Percentiles rank a stretch among this genome's conserved stretches.
Conservation (phyloP, 129 eudicot genomes). For the Erigeron canadensis region DNA sequence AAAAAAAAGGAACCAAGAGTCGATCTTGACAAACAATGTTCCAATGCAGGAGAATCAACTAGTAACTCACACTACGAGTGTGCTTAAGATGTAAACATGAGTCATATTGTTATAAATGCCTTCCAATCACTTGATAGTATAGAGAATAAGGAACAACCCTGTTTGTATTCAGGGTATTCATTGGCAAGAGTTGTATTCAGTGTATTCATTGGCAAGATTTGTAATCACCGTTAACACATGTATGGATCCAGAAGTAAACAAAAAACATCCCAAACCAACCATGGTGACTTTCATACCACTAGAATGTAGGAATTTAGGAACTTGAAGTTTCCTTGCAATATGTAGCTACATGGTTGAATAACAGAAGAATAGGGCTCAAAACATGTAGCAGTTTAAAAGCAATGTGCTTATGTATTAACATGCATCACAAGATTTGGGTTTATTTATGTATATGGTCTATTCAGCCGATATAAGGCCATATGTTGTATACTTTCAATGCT, state of each 20-base stretch:
- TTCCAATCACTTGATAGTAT: not conserved
- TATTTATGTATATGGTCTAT: slow-evolving; percentile 20
- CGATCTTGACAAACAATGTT: too few relatives aligned
- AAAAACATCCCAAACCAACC: not conserved
- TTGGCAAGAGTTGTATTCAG: not conserved
- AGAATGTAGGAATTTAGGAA: slow-evolving; percentile 14
- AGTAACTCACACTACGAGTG: not conserved
- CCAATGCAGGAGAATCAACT: not conserved
- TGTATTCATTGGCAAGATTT: not conserved
- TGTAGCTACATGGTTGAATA: slow-evolving; percentile 20
- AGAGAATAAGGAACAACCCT: not conserved
- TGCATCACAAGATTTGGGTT: slow-evolving; percentile 9
- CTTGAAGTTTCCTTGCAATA: slow-evolving; percentile 23
- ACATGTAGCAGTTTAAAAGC: not conserved
- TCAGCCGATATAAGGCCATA: slow-evolving; percentile 12
- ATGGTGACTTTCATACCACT: slow-evolving; percentile 1
- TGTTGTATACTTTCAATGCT: slow-evolving; percentile 27
- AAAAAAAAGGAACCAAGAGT: too few relatives aligned
- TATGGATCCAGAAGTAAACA: not conserved
- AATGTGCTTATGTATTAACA: slow-evolving; percentile 16
- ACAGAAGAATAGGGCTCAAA: not conserved
- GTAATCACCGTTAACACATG: not conserved
- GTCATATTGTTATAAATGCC: not conserved
- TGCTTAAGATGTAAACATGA: not conserved
- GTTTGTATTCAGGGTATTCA: not conserved